Percentiles rank a stretch among this genome's conserved stretches.
These are phyloP conservation scores for Plectranthus barbatus DNA, from an alignment of 257 asterid genomes.

Conservation along the genomic window DNA sequence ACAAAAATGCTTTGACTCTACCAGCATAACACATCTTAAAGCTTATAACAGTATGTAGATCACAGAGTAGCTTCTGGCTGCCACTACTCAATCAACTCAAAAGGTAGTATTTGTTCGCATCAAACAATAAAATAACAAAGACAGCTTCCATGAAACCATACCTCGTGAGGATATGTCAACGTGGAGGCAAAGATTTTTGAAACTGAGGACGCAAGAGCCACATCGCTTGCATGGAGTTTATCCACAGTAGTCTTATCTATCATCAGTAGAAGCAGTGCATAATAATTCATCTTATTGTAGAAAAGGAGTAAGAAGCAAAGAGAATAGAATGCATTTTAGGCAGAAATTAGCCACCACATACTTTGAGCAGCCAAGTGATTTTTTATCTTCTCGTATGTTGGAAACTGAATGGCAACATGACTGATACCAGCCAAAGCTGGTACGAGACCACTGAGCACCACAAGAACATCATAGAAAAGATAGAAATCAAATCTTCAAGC, in stretches of 20 bases:
- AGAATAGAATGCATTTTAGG: neutral
- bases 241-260: constrained; percentile 67
- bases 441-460: constrained; percentile 79
- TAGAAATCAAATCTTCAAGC: neutral
- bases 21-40: neutral
- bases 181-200: constrained; percentile 93
- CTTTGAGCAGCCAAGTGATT: constrained; percentile 68
- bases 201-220: constrained; percentile 89
- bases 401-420: constrained; percentile 96
- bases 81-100: neutral
- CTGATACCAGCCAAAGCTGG: constrained; percentile 96
- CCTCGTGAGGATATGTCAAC: constrained; percentile 78
- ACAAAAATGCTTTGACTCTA: neutral
- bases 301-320: constrained; percentile 1
- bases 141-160: neutral
- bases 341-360: constrained; percentile 14
- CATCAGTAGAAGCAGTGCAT: constrained; percentile 16
- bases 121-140: neutral
- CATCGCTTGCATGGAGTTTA: constrained; percentile 68
- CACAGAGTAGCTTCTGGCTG: neutral
- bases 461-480: constrained; percentile 11
- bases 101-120: neutral
- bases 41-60: neutral
- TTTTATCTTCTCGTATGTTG: constrained; percentile 83
- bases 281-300: neutral